Conservation (phyloP, 495 filamentous ascomycete genomes). For the Schizothecium vesticola region DNA sequence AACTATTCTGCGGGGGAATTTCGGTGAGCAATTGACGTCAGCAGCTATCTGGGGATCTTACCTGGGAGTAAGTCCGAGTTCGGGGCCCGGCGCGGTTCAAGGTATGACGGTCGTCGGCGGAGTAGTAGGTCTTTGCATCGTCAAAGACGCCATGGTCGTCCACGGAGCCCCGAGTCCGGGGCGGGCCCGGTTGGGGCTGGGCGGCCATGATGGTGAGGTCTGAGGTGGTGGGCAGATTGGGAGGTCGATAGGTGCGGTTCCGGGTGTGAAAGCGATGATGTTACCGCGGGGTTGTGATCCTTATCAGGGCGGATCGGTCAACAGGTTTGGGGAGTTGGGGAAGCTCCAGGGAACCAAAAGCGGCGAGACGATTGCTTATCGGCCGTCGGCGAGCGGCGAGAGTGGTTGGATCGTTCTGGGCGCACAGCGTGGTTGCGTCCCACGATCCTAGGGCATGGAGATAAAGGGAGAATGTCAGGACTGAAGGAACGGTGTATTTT, state of each 20-base stretch:
- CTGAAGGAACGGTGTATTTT: not conserved
- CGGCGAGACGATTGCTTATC: not conserved
- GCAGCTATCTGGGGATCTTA: constrained; percentile 13
- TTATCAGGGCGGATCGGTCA: not conserved
- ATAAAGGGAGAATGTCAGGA: not conserved
- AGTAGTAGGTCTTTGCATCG: constrained; percentile 47
- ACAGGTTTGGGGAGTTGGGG: not conserved
- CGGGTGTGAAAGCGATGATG: constrained; percentile 1
- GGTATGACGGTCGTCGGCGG: constrained; percentile 41
- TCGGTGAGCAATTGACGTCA: constrained; percentile 21
- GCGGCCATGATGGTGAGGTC: constrained; percentile 13
- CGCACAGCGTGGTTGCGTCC: not conserved
- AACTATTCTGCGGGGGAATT: constrained; percentile 31
- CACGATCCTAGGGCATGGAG: not conserved
- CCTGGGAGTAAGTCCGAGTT: constrained; percentile 45
- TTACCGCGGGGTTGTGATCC: constrained; percentile 10
- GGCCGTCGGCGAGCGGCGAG: not conserved
- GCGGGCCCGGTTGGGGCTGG: constrained; percentile 8
- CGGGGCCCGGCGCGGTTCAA: constrained; percentile 36
- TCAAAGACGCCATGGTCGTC: constrained; percentile 41
- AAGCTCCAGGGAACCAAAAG: not conserved
- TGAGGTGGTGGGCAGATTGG: not conserved
- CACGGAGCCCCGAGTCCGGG: constrained; percentile 20
- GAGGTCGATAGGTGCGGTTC: not conserved
- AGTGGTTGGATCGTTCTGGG: not conserved